A percentile compares a stretch with the other conserved stretches of the same genome.
phyloP scores from a whole-genome alignment of 179 eudicot species.

The Corrigiola litoralis region DNA sequence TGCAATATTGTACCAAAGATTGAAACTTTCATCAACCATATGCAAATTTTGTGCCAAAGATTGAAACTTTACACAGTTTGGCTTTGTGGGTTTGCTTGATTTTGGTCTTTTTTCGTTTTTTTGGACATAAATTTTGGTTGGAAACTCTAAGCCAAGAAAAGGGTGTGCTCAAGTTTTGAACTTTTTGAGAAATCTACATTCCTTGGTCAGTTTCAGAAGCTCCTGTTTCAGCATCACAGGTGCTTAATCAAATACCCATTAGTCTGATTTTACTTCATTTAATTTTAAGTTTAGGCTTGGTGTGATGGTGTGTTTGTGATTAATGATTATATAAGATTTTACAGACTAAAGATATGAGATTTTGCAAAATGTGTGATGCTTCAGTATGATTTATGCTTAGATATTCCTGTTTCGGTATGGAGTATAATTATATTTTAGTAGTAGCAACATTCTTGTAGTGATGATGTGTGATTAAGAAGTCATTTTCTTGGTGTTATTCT shows the following conservation, averaged over 20 bases:
- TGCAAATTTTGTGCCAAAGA: neutral
- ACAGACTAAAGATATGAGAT: neutral
- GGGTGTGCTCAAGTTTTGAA: neutral
- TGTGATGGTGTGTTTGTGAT: neutral
- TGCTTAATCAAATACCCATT: neutral
- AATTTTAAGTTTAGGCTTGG: neutral
- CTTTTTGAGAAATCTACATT: neutral
- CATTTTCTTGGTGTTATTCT: neutral
- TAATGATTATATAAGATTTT: neutral
- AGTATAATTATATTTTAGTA: neutral
- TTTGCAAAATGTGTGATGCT: neutral
- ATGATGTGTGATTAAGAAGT: neutral
- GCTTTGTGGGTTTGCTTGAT: neutral
- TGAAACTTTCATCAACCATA: neutral
- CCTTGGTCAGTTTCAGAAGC: neutral
- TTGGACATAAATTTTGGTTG: neutral
- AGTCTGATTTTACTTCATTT: neutral
- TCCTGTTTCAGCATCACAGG: constrained; percentile 18
- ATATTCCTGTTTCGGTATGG: neutral
- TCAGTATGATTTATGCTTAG: neutral
- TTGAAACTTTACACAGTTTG: constrained; percentile 1
- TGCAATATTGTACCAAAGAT: neutral
- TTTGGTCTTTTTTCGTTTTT: neutral
- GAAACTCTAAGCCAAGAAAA: neutral
- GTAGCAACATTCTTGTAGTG: neutral